Conservation (phyloP, 148 eudicot species). For the Rhododendron ferrugineum region DNA sequence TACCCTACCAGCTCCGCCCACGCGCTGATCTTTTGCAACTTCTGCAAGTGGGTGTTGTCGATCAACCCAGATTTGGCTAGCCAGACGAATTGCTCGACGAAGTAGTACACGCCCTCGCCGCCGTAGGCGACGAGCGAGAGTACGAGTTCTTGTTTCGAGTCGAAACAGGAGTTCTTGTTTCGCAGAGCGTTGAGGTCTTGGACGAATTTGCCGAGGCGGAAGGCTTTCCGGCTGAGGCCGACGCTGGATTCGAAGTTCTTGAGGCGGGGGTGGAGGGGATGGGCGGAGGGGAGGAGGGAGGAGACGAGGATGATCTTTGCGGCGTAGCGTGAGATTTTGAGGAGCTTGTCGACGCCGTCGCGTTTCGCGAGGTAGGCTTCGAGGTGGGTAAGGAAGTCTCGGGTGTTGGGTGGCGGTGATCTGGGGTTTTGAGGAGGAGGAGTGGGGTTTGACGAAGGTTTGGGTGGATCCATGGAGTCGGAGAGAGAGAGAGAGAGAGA, state of each 20-base stretch:
- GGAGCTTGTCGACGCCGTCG: slow-evolving; percentile 90
- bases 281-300: slow-evolving; percentile 38
- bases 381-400: slow-evolving; percentile 65
- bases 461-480: slow-evolving; percentile 15
- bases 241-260: slow-evolving; percentile 72
- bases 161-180: neutral
- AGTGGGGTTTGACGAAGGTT: slow-evolving; percentile 1
- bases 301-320: slow-evolving; percentile 68
- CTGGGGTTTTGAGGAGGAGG: neutral
- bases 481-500: neutral
- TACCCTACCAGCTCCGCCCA: slow-evolving; percentile 87
- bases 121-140: slow-evolving; percentile 64
- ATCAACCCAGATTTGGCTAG: slow-evolving; percentile 71
- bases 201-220: slow-evolving; percentile 84
- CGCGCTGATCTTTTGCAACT: slow-evolving; percentile 54
- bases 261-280: slow-evolving; percentile 36
- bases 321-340: slow-evolving; percentile 89
- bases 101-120: slow-evolving; percentile 82
- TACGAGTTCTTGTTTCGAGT: slow-evolving; percentile 10
- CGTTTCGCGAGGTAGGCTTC: slow-evolving; percentile 93
- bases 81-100: slow-evolving; percentile 87
- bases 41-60: slow-evolving; percentile 23
- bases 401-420: slow-evolving; percentile 3
- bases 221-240: slow-evolving; percentile 87
- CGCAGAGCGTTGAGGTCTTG: slow-evolving; percentile 79